These are phyloP conservation scores for Entomortierella chlamydospora DNA, from an alignment of 192 early-diverging fungal genomes.

Conservation along the genomic window DNA sequence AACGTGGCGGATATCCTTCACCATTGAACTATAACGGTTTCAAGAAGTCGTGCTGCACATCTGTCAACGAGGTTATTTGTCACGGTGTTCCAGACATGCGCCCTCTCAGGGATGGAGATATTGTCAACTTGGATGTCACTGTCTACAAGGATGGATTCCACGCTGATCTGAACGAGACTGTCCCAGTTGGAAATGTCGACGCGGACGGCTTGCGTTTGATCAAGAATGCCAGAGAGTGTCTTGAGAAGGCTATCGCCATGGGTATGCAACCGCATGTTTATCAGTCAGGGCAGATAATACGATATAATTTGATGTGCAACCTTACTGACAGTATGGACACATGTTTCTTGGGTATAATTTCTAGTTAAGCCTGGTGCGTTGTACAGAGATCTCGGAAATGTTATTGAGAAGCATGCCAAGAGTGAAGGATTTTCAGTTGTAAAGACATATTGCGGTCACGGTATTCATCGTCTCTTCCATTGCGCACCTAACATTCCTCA, in stretches of 20 bases:
- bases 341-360: too few species aligned
- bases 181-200: slow-evolving; percentile 91
- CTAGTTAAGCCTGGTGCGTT: slow-evolving; percentile 89
- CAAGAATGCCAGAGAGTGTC: slow-evolving; percentile 83
- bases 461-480: slow-evolving; percentile 90
- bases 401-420: slow-evolving; percentile 89
- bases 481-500: slow-evolving; percentile 92
- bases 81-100: slow-evolving; percentile 98
- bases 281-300: too few species aligned
- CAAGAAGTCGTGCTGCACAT: slow-evolving; percentile 96
- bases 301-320: too few species aligned
- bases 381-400: slow-evolving; percentile 93
- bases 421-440: slow-evolving; percentile 92
- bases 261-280: too few species aligned
- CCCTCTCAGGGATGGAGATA: slow-evolving; percentile 93
- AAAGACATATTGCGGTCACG: slow-evolving; percentile 93
- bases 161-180: slow-evolving; percentile 95
- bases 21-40: slow-evolving; percentile 97
- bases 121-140: slow-evolving; percentile 94
- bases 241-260: slow-evolving; percentile 92
- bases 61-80: slow-evolving; percentile 83
- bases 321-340: too few species aligned
- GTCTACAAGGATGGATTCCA: slow-evolving; percentile 94
- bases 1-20: slow-evolving; percentile 93
- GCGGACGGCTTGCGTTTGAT: slow-evolving; percentile 78